These are phyloP conservation scores for Mangifera indica DNA, from an alignment of 345 rosid species.

Conservation along the genomic window DNA sequence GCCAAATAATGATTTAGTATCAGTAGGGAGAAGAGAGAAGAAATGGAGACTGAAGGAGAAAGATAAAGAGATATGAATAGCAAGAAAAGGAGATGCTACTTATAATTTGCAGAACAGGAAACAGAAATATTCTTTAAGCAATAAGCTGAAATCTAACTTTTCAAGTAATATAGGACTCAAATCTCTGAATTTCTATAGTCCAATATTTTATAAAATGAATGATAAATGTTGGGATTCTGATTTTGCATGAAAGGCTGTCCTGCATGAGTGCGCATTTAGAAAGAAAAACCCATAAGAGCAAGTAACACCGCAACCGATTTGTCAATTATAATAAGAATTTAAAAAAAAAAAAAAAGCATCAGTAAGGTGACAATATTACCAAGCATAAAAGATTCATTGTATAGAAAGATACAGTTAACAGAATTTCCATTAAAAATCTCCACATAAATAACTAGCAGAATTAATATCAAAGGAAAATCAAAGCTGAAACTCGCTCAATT, in stretches of 20 bases:
- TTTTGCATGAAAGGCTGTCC: background rate
- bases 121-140: too few species aligned
- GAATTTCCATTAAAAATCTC: background rate
- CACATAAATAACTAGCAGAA: background rate
- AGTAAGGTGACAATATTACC: background rate
- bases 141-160: background rate
- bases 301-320: background rate
- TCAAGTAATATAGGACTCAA: background rate
- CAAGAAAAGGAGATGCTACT: too few species aligned
- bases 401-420: background rate
- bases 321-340: background rate
- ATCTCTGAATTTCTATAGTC: background rate
- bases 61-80: background rate
- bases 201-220: too few species aligned
- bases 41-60: background rate
- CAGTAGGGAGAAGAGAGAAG: background rate
- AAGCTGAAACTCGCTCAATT: background rate
- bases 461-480: background rate
- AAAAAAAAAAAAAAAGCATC: too few species aligned
- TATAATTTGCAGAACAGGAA: too few species aligned
- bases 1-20: background rate
- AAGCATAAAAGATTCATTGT: background rate
- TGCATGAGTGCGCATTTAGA: background rate
- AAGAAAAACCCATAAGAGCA: conserved; percentile 1
- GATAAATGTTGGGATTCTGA: background rate